Evolutionary conservation across 176 grass and related monocot species (phyloP).

Genomic region (Eleusine indica): DNA sequence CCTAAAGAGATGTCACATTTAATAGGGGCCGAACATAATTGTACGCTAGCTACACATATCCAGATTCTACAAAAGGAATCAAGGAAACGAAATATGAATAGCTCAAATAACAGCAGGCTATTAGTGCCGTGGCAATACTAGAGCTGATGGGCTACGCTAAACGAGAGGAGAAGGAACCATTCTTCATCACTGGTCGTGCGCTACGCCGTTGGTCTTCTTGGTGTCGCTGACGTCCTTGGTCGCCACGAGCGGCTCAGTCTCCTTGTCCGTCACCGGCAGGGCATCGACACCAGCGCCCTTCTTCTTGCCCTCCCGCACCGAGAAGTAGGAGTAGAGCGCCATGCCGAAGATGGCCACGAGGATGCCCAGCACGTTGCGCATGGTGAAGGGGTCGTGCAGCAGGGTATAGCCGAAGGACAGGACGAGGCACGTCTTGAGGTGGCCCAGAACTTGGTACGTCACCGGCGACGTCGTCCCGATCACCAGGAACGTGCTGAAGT

Average conservation of each 20-base stretch:
- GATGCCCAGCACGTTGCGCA: constrained; percentile 78
- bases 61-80: not conserved
- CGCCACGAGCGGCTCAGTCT: constrained; percentile 61
- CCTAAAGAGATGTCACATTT: not conserved
- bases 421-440: constrained; percentile 91
- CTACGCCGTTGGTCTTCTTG: constrained; percentile 68
- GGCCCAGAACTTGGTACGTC: constrained; percentile 92
- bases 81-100: constrained; percentile 3
- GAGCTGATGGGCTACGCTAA: constrained; percentile 19
- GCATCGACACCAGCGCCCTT: constrained; percentile 50
- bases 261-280: constrained; percentile 73
- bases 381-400: constrained; percentile 80
- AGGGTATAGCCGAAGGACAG: constrained; percentile 91
- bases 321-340: constrained; percentile 85
- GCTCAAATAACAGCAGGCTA: constrained; percentile 4
- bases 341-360: constrained; percentile 89
- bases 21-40: not conserved
- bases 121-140: not conserved
- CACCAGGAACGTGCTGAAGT: constrained; percentile 95
- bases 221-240: constrained; percentile 54
- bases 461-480: constrained; percentile 93
- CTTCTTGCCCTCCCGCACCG: constrained; percentile 75
- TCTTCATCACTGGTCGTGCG: constrained; percentile 37
- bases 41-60: not conserved
- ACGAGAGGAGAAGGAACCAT: not conserved